Evolutionary conservation across 108 stramenopile genomes (phyloP).

Genomic region (Skeletonema potamos): DNA sequence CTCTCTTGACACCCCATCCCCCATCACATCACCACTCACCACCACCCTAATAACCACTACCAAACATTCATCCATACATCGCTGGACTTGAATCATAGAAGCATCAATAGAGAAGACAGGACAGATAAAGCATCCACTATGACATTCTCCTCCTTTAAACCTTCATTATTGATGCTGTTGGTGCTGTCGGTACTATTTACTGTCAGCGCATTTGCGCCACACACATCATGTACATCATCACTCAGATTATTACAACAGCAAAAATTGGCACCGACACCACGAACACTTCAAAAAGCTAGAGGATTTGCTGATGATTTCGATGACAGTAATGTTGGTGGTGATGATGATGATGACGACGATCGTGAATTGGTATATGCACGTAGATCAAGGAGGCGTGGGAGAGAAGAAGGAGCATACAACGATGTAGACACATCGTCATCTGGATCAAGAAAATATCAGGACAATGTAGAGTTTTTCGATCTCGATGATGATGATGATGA

Average conservation of each 20-base stretch:
- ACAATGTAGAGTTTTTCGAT: constrained; percentile 47
- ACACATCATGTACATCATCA: not conserved
- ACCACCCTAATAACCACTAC: too few relatives aligned
- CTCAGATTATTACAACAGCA: not conserved
- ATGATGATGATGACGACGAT: constrained; percentile 21
- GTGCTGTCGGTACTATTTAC: not conserved
- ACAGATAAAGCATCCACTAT: not conserved
- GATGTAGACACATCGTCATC: constrained; percentile 1
- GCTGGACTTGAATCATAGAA: not conserved
- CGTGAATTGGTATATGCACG: constrained; percentile 24
- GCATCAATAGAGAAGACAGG: not conserved
- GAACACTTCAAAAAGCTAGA: not conserved
- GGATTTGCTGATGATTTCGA: not conserved
- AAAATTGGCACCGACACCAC: not conserved
- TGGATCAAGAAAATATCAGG: constrained; percentile 19
- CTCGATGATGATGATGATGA: constrained; percentile 37
- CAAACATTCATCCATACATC: not conserved
- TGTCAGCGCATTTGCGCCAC: not conserved
- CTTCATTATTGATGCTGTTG: not conserved
- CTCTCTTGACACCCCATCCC: too few relatives aligned
- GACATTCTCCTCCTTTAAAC: not conserved
- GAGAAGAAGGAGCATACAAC: constrained; percentile 11
- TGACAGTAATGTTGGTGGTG: not conserved
- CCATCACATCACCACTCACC: too few relatives aligned
- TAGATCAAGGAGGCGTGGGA: constrained; percentile 18